Evolutionary conservation across 169 alveolate species (phyloP).

Genomic region (Cryptosporidium tyzzeri): DNA sequence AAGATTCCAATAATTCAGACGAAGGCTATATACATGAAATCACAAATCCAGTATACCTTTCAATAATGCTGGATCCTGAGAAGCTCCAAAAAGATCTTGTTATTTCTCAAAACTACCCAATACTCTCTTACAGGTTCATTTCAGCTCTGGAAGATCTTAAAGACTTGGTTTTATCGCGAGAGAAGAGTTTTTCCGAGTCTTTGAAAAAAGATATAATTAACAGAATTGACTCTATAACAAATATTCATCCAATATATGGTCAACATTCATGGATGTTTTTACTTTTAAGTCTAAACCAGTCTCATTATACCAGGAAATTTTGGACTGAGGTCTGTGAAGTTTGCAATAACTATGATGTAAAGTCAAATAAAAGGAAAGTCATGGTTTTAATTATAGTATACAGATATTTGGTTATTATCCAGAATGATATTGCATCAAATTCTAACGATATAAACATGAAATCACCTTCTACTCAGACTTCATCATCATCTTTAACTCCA

Average conservation of each 20-base stretch:
- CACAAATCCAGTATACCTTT: slow-evolving; percentile 28
- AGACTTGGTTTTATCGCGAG: slow-evolving; percentile 1
- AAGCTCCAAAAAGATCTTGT: slow-evolving; percentile 59
- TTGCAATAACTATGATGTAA: neutral
- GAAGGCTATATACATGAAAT: slow-evolving; percentile 8
- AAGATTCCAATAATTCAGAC: neutral
- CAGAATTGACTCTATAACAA: slow-evolving; percentile 7
- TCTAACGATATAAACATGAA: neutral
- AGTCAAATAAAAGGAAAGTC: neutral
- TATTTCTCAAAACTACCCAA: slow-evolving; percentile 54
- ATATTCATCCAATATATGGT: neutral
- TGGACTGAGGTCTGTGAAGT: slow-evolving; percentile 22
- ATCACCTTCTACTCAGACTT: slow-evolving; percentile 9
- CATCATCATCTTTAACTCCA: neutral
- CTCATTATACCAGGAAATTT: slow-evolving; percentile 2
- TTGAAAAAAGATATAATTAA: neutral
- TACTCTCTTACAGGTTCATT: slow-evolving; percentile 40
- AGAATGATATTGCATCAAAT: neutral
- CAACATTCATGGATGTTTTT: slow-evolving; percentile 21
- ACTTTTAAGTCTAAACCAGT: slow-evolving; percentile 33
- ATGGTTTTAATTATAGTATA: neutral
- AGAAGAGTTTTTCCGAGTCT: neutral
- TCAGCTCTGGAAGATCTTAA: slow-evolving; percentile 30
- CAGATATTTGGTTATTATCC: neutral
- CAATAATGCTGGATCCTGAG: slow-evolving; percentile 62